Conservation (phyloP, 768 basidiomycete species). For the Dacryopinax spathularia region DNA sequence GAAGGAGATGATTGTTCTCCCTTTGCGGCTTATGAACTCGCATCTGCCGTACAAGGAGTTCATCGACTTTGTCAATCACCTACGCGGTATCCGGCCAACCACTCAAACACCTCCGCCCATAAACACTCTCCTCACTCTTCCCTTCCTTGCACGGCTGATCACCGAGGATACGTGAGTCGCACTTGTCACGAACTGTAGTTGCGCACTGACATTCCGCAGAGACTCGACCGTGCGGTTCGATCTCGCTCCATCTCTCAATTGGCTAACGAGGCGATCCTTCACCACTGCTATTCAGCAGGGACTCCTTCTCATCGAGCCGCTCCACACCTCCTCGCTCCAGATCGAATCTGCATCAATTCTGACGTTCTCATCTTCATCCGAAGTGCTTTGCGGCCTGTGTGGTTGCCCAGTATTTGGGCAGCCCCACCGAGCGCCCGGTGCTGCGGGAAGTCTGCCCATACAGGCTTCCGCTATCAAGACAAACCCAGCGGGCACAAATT, state of each 20-base stretch:
- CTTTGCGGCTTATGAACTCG: slow-evolving; percentile 41
- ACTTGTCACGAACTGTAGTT: neutral
- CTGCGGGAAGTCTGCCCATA: neutral
- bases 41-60: slow-evolving; percentile 75
- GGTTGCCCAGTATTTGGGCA: neutral
- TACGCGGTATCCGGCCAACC: slow-evolving; percentile 53
- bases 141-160: slow-evolving; percentile 61
- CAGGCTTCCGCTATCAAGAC: slow-evolving; percentile 9
- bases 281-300: slow-evolving; percentile 73
- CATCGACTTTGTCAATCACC: slow-evolving; percentile 56
- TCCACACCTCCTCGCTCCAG: slow-evolving; percentile 46
- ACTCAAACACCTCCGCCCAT: slow-evolving; percentile 51
- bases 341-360: slow-evolving; percentile 26
- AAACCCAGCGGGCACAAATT: slow-evolving; percentile 24
- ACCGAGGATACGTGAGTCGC: slow-evolving; percentile 70
- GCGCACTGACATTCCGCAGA: slow-evolving; percentile 28
- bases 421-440: neutral
- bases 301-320: slow-evolving; percentile 78
- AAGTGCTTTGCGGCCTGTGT: neutral
- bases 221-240: slow-evolving; percentile 89
- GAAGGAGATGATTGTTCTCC: slow-evolving; percentile 16
- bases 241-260: slow-evolving; percentile 83
- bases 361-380: neutral
- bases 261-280: slow-evolving; percentile 79
- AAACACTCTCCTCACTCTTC: slow-evolving; percentile 56